Evolutionary conservation across 495 filamentous ascomycete species (phyloP).

Genomic region (Penicillium cataractarum): DNA sequence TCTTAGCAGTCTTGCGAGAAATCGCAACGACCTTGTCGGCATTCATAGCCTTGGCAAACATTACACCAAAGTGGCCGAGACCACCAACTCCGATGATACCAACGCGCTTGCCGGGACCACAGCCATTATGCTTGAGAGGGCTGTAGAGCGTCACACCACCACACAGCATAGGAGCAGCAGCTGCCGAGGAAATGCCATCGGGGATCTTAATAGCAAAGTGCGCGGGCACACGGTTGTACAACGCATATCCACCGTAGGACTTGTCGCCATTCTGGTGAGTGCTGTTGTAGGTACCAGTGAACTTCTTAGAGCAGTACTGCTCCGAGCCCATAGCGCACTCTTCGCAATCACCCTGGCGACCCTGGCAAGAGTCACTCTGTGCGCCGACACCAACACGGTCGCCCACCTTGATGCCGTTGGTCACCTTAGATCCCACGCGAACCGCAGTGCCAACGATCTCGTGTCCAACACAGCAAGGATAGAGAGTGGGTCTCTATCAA

Average conservation of each 20-base stretch:
- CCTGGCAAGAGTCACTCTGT: constrained; percentile 71
- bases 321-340: constrained; percentile 67
- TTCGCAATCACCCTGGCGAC: constrained; percentile 63
- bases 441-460: constrained; percentile 82
- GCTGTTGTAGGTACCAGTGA: constrained; percentile 50
- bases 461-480: constrained; percentile 79
- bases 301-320: constrained; percentile 67
- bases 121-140: constrained; percentile 72
- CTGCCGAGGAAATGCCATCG: constrained; percentile 55
- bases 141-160: constrained; percentile 79
- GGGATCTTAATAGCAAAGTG: constrained; percentile 85
- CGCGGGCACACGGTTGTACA: constrained; percentile 70
- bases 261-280: constrained; percentile 57
- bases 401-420: constrained; percentile 69
- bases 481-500: constrained; percentile 52
- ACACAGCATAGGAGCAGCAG: constrained; percentile 84
- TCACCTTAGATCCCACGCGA: constrained; percentile 70
- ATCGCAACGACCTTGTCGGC: constrained; percentile 80
- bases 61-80: constrained; percentile 70
- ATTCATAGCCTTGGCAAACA: constrained; percentile 68
- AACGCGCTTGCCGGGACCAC: constrained; percentile 80
- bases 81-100: constrained; percentile 86
- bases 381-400: constrained; percentile 90
- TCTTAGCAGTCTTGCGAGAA: constrained; percentile 68
- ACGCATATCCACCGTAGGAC: constrained; percentile 68